phyloP scores from a whole-genome alignment of 2,329 filamentous ascomycete genomes.

The Mariannaea elegans region DNA sequence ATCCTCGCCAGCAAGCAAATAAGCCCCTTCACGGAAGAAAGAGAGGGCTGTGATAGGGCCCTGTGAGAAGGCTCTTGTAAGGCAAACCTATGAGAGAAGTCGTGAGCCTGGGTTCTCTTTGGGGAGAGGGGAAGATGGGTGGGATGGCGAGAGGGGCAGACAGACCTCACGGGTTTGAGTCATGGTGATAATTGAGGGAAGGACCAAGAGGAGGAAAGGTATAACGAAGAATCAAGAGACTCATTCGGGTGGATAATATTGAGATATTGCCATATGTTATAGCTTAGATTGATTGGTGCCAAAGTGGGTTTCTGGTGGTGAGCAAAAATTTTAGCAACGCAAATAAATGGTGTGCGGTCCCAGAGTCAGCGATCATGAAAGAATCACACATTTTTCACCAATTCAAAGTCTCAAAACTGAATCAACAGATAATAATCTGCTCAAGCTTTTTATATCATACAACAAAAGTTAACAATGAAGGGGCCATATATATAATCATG shows the following conservation, averaged over 20 bases:
- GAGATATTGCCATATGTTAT: background rate
- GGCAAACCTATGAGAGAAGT: slow-evolving; percentile 20
- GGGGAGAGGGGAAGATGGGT: slow-evolving; percentile 15
- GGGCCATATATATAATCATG: slow-evolving; percentile 14
- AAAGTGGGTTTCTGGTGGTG: slow-evolving; percentile 35
- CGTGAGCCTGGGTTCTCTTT: background rate
- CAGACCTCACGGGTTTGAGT: slow-evolving; percentile 23
- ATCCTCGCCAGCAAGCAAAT: slow-evolving; percentile 69
- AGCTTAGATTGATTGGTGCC: slow-evolving; percentile 11
- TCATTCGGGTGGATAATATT: background rate
- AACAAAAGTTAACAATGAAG: slow-evolving; percentile 3
- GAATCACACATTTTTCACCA: background rate
- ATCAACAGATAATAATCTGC: background rate
- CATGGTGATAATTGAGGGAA: slow-evolving; percentile 24
- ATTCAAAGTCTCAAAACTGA: background rate
- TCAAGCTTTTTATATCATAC: slow-evolving; percentile 21
- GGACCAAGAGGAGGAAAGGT: background rate
- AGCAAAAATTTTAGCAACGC: slow-evolving; percentile 32
- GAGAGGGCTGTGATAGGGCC: slow-evolving; percentile 69
- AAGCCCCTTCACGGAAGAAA: slow-evolving; percentile 53
- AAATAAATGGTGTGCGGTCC: slow-evolving; percentile 23
- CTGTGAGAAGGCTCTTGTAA: slow-evolving; percentile 51
- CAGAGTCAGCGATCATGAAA: slow-evolving; percentile 14
- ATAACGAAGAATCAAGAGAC: background rate
- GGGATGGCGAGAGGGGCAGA: slow-evolving; percentile 39